Conservation (phyloP, 306 rosid species). For the Carpinus viminea region DNA sequence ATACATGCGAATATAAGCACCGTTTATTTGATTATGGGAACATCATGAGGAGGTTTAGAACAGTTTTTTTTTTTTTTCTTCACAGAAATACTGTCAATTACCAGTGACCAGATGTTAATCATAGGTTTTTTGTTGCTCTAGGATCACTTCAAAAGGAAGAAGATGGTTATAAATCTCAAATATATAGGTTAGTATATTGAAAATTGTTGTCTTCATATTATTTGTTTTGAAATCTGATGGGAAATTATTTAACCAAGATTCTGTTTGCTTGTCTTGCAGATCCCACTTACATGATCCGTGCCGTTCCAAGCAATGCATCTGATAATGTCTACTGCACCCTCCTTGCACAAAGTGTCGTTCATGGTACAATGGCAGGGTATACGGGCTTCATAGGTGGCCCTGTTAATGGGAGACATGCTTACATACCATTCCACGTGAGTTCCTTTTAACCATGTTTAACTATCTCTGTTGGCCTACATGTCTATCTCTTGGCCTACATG, state of each 20-base stretch:
- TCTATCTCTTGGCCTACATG: too few relatives aligned
- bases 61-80: not conserved
- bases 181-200: conserved; percentile 54
- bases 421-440: conserved; percentile 71
- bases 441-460: not conserved
- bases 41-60: not conserved
- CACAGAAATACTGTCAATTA: not conserved
- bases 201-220: not conserved
- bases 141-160: conserved; percentile 58
- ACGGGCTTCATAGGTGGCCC: conserved; percentile 71
- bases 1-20: not conserved
- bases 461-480: not conserved
- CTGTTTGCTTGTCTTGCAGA: conserved; percentile 40
- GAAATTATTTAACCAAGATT: conserved; percentile 7
- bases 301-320: conserved; percentile 69
- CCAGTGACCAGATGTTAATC: not conserved
- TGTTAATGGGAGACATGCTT: conserved; percentile 64
- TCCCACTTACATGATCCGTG: conserved; percentile 85
- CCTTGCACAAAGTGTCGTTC: conserved; percentile 73
- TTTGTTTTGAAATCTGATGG: not conserved
- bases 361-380: conserved; percentile 80
- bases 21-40: not conserved
- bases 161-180: conserved; percentile 55
- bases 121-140: conserved; percentile 19
- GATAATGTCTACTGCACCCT: conserved; percentile 71